A percentile compares a stretch with the other conserved stretches of the same genome.
These are phyloP conservation scores for Yamadazyma tumulicola DNA, from an alignment of 805 yeast genomes.

Conservation along the genomic window DNA sequence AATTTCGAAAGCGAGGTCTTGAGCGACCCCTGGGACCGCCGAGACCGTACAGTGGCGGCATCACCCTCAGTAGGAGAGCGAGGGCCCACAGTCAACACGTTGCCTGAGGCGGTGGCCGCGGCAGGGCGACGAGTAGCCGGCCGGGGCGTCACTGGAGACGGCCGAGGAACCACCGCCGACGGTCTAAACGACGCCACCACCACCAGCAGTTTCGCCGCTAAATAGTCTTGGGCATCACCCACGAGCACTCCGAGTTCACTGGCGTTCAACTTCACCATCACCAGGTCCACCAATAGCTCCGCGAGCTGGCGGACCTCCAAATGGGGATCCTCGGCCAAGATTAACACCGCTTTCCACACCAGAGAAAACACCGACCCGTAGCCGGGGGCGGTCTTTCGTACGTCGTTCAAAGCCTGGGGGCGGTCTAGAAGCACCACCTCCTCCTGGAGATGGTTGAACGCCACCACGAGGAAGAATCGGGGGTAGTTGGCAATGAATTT, in stretches of 20 bases:
- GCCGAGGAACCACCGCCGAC: constrained; percentile 33
- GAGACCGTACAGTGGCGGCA: constrained; percentile 17
- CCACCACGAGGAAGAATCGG: constrained; percentile 78
- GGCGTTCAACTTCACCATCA: constrained; percentile 59
- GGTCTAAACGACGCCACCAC: constrained; percentile 40
- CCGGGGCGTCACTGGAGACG: constrained; percentile 15
- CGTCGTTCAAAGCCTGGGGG: constrained; percentile 62
- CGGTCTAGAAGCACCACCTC: constrained; percentile 67
- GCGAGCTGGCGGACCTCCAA: constrained; percentile 73
- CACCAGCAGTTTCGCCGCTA: constrained; percentile 48
- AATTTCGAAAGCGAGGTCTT: constrained; percentile 32
- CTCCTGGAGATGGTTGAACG: constrained; percentile 79
- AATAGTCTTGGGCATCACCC: constrained; percentile 59
- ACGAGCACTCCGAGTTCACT: constrained; percentile 66
- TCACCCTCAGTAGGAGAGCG: constrained; percentile 23
- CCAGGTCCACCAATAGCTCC: constrained; percentile 68
- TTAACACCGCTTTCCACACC: constrained; percentile 80
- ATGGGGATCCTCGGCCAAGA: constrained; percentile 85
- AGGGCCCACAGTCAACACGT: constrained; percentile 25
- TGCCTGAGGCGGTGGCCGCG: constrained; percentile 23
- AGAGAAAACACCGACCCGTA: constrained; percentile 84
- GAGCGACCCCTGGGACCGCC: constrained; percentile 32
- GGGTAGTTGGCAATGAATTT: constrained; percentile 66
- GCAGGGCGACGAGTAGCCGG: constrained; percentile 19
- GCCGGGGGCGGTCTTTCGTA: constrained; percentile 68